Percentiles rank a stretch among this genome's conserved stretches.
These are phyloP conservation scores for Botrytis pseudocinerea DNA, from an alignment of 2,329 filamentous ascomycete species.

Conservation along the genomic window DNA sequence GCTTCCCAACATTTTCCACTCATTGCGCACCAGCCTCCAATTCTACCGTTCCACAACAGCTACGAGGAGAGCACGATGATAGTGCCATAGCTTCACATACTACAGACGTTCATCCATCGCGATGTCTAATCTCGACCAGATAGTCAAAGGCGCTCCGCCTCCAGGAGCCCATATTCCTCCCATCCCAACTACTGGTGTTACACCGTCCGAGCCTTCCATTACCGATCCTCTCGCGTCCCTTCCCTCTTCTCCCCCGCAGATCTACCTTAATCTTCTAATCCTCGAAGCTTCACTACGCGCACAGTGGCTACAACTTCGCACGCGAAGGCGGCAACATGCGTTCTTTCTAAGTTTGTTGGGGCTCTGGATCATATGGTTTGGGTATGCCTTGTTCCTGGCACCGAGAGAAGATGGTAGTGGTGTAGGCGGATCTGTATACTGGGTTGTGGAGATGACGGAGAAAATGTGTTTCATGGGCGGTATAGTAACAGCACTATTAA, in stretches of 20 bases:
- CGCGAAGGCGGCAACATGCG: conserved; percentile 85
- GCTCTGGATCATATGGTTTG: conserved; percentile 80
- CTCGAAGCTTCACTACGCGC: conserved; percentile 91
- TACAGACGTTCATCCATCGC: conserved; percentile 23
- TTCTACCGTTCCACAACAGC: conserved; percentile 10
- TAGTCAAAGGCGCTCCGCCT: conserved; percentile 85
- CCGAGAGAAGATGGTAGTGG: conserved; percentile 92
- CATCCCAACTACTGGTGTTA: conserved; percentile 44
- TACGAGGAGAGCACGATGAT: conserved; percentile 26
- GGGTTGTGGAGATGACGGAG: conserved; percentile 87
- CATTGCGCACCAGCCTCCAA: conserved; percentile 8
- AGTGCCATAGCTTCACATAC: conserved; percentile 26
- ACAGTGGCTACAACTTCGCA: conserved; percentile 88
- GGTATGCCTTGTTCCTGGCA: conserved; percentile 89
- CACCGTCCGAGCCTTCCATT: conserved; percentile 37
- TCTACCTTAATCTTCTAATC: conserved; percentile 96
- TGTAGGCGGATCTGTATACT: conserved; percentile 91
- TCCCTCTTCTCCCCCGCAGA: conserved; percentile 49
- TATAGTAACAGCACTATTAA: conserved; percentile 78
- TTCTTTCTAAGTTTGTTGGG: conserved; percentile 83
- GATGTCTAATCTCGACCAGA: conserved; percentile 61
- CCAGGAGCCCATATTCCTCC: conserved; percentile 49
- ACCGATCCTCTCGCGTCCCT: conserved; percentile 41
- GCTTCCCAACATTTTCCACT: background rate
- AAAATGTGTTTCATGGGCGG: conserved; percentile 91